A percentile compares a stretch with the other conserved stretches of the same genome.
These are phyloP conservation scores for Cryptosporidium ryanae DNA, from an alignment of 169 alveolate genomes.

Conservation along the genomic window DNA sequence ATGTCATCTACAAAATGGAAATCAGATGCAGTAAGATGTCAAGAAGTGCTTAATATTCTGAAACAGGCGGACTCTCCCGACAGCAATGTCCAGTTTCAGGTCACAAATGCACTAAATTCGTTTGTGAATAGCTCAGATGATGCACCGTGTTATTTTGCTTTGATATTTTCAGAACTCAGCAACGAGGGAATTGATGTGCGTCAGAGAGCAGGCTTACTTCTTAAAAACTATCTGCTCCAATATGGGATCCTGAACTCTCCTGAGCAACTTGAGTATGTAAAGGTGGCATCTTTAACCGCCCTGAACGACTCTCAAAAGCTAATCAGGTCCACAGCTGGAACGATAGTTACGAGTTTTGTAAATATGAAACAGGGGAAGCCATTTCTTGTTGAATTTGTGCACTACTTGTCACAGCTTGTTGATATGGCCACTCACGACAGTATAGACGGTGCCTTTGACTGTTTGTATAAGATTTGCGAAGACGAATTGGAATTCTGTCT, in stretches of 20 bases:
- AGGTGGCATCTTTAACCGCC: conserved; percentile 64
- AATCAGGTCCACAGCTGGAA: conserved; percentile 83
- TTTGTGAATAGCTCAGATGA: conserved; percentile 21
- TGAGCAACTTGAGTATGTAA: conserved; percentile 75
- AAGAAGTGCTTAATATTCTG: conserved; percentile 37
- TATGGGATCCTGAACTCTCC: conserved; percentile 74
- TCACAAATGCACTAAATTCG: conserved; percentile 60
- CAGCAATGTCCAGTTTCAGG: conserved; percentile 63
- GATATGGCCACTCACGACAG: conserved; percentile 81
- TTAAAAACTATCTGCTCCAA: conserved; percentile 79
- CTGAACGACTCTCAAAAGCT: conserved; percentile 77
- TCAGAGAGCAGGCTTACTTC: conserved; percentile 84
- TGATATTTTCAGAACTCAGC: conserved; percentile 28
- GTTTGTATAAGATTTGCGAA: conserved; percentile 80
- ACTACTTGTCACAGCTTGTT: conserved; percentile 77
- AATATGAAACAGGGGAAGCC: conserved; percentile 80
- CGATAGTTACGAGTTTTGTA: conserved; percentile 81
- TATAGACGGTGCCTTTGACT: conserved; percentile 82
- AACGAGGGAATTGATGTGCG: conserved; percentile 78
- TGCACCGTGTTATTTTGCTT: conserved; percentile 72
- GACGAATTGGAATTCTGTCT: conserved; percentile 77
- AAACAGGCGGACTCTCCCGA: conserved; percentile 71
- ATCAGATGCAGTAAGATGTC: conserved; percentile 29
- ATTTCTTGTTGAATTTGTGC: conserved; percentile 80
- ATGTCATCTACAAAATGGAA: conserved; percentile 66